Conservation (phyloP, 805 yeast species). For the Saccharomyces cerevisiae region DNA sequence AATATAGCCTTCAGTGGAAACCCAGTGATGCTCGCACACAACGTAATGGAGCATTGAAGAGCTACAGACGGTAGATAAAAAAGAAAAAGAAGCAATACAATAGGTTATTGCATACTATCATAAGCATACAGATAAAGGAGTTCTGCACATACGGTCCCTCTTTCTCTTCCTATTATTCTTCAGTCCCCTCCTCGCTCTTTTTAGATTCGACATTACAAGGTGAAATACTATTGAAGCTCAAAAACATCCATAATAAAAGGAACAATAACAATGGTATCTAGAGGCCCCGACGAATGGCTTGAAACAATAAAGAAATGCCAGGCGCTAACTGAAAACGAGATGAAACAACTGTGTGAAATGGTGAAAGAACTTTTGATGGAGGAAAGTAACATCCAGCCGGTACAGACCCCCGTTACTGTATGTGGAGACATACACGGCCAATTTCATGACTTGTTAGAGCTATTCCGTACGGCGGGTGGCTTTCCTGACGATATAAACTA, state of each 20-base stretch:
- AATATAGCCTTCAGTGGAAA: not conserved
- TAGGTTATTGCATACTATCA: not conserved
- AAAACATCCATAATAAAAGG: not conserved
- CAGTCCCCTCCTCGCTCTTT: not conserved
- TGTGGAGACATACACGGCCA: conserved; percentile 99
- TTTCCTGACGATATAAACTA: conserved; percentile 77
- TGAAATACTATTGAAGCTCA: not conserved
- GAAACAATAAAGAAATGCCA: conserved; percentile 88
- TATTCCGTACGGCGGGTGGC: conserved; percentile 88
- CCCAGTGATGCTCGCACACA: not conserved
- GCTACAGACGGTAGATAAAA: not conserved
- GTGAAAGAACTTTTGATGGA: conserved; percentile 94
- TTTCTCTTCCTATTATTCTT: not conserved
- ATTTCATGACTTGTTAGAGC: conserved; percentile 85
- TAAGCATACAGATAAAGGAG: not conserved
- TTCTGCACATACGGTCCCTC: not conserved
- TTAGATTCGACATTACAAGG: not conserved
- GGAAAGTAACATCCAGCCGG: conserved; percentile 91
- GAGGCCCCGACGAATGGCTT: conserved; percentile 95
- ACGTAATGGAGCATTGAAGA: not conserved
- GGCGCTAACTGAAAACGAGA: conserved; percentile 80
- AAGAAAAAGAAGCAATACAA: not conserved
- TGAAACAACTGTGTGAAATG: conserved; percentile 93
- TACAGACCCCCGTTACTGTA: conserved; percentile 85
- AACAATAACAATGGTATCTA: conserved; percentile 42